Conservation (phyloP, 257 asterid genomes). For the Verbascum thapsus region DNA sequence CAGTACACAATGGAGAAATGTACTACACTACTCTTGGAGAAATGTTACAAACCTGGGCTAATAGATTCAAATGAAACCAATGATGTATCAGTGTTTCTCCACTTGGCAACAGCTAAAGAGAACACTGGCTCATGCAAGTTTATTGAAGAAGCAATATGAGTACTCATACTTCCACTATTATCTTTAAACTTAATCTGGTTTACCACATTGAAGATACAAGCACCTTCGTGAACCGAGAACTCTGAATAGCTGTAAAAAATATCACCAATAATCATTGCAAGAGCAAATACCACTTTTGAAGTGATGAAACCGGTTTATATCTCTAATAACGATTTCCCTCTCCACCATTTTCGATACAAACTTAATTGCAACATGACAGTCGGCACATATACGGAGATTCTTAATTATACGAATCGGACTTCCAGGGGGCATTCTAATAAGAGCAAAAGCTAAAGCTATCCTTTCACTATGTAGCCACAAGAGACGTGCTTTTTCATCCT, state of each 20-base stretch:
- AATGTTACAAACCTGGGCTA: slow-evolving; percentile 61
- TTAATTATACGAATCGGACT: slow-evolving; percentile 79
- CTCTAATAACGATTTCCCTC: slow-evolving; percentile 69
- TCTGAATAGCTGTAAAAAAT: neutral
- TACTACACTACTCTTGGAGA: slow-evolving; percentile 5
- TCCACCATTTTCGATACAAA: slow-evolving; percentile 48
- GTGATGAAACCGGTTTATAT: slow-evolving; percentile 83
- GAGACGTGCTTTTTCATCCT: slow-evolving; percentile 82
- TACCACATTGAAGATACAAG: slow-evolving; percentile 19
- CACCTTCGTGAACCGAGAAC: slow-evolving; percentile 13
- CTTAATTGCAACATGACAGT: slow-evolving; percentile 80
- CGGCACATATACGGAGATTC: slow-evolving; percentile 76
- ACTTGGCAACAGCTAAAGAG: slow-evolving; percentile 76
- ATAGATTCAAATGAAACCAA: slow-evolving; percentile 82
- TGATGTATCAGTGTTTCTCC: slow-evolving; percentile 76
- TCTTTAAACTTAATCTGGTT: too few species aligned
- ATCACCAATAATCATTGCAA: slow-evolving; percentile 92
- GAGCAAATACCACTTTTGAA: slow-evolving; percentile 71
- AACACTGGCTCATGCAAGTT: slow-evolving; percentile 68
- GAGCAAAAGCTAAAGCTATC: slow-evolving; percentile 83
- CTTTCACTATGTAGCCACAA: slow-evolving; percentile 94
- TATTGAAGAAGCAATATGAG: neutral
- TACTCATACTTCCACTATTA: too few species aligned
- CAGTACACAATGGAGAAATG: slow-evolving; percentile 22
- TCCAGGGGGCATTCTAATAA: slow-evolving; percentile 60